phyloP scores from a whole-genome alignment of 1,284 basidiomycete species.

The Butyriboletus appendiculatus region DNA sequence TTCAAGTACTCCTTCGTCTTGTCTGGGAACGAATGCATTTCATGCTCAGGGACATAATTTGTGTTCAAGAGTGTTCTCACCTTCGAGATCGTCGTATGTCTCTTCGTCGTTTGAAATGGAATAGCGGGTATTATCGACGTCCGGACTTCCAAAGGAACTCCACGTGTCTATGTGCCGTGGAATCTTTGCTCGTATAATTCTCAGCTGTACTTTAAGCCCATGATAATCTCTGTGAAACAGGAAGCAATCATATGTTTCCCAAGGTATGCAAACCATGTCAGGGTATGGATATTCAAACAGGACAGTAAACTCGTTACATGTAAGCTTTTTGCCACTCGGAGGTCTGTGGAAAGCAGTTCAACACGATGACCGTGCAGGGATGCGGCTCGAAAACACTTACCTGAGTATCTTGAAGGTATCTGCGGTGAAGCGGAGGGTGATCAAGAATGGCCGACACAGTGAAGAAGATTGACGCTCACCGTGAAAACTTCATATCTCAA shows the following conservation, averaged over 20 bases:
- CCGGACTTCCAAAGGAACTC: constrained; percentile 12
- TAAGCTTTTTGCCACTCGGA: constrained; percentile 85
- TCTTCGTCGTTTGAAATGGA: background rate
- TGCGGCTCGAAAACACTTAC: constrained; percentile 36
- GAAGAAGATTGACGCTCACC: constrained; percentile 36
- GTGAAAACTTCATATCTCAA: constrained; percentile 54
- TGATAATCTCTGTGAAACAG: constrained; percentile 60
- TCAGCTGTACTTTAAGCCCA: constrained; percentile 68
- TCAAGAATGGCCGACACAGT: constrained; percentile 8
- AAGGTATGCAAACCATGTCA: constrained; percentile 1
- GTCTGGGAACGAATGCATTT: background rate
- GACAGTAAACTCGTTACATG: constrained; percentile 50
- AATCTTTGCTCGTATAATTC: constrained; percentile 45
- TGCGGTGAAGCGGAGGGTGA: constrained; percentile 16
- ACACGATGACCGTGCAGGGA: background rate
- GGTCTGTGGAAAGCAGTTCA: constrained; percentile 44
- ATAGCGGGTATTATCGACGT: background rate
- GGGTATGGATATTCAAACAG: background rate
- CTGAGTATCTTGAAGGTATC: constrained; percentile 73
- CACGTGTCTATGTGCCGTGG: constrained; percentile 26
- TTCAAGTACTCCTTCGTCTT: constrained; percentile 4
- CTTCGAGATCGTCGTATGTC: constrained; percentile 2
- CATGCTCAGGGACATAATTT: background rate
- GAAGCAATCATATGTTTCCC: constrained; percentile 1
- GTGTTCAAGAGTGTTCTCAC: constrained; percentile 3